phyloP scores from a whole-genome alignment of 306 rosid genomes.

The Psophocarpus tetragonolobus region DNA sequence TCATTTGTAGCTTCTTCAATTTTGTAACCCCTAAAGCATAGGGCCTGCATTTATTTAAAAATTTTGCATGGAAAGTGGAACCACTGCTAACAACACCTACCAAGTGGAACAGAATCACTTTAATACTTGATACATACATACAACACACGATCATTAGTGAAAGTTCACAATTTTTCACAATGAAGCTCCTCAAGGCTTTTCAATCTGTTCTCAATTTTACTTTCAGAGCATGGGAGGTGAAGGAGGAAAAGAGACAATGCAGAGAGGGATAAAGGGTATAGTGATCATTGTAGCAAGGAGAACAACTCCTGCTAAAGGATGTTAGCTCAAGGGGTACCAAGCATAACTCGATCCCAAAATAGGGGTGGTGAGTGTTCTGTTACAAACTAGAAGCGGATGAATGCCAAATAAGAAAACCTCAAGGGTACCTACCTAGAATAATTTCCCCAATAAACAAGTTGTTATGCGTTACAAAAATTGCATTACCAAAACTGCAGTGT shows the following conservation, averaged over 20 bases:
- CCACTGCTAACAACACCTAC: not conserved
- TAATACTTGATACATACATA: not conserved
- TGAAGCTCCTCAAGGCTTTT: not conserved
- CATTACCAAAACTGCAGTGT: slow-evolving; percentile 92
- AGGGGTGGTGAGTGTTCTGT: not conserved
- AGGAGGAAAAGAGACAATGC: not conserved
- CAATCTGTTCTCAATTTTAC: not conserved
- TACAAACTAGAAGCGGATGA: not conserved
- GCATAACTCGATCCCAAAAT: not conserved
- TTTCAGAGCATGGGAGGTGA: not conserved
- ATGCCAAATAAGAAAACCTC: not conserved
- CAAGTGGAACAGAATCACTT: not conserved
- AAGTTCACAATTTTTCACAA: not conserved
- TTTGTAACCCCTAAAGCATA: not conserved
- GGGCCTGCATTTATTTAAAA: not conserved
- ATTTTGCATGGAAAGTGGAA: not conserved
- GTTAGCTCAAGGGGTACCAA: not conserved
- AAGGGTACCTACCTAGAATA: not conserved
- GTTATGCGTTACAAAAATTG: slow-evolving; percentile 24
- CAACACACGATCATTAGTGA: not conserved
- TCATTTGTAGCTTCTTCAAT: not conserved
- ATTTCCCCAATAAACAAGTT: not conserved
- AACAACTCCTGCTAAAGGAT: not conserved
- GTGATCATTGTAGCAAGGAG: not conserved
- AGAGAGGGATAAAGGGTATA: not conserved